Evolutionary conservation across 257 asterid species (phyloP).

Genomic region (Solanum okadae): DNA sequence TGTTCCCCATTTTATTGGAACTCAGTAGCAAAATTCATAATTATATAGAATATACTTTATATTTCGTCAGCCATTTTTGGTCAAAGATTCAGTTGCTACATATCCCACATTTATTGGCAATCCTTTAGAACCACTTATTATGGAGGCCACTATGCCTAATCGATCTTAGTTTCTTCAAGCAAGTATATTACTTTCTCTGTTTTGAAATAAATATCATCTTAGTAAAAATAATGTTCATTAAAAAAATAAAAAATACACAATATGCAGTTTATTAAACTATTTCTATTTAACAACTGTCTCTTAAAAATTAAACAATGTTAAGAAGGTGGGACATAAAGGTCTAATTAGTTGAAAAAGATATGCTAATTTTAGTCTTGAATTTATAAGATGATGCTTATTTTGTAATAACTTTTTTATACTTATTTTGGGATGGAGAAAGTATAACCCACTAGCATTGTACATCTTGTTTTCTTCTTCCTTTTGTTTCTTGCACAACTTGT

Average conservation of each 20-base stretch:
- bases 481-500: not conserved
- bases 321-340: not conserved
- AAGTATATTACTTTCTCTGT: not conserved
- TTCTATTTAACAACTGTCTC: fast-evolving
- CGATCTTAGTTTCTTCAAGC: not conserved
- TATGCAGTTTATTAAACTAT: too few species aligned
- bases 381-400: fast-evolving
- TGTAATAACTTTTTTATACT: too few species aligned
- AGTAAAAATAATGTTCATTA: too few species aligned
- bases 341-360: too few species aligned
- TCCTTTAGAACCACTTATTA: not conserved
- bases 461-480: not conserved
- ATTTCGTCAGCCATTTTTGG: not conserved
- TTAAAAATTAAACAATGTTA: too few species aligned
- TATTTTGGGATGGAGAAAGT: too few species aligned
- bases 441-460: not conserved
- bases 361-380: too few species aligned
- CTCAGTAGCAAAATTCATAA: not conserved
- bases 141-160: not conserved
- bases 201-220: not conserved
- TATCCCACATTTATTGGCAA: not conserved
- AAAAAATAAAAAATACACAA: too few species aligned
- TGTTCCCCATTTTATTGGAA: not conserved
- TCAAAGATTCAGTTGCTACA: conserved; percentile 7
- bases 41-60: not conserved